phyloP scores from a whole-genome alignment of 2,329 filamentous ascomycete species.

The Penicillium sclerotiorum region DNA sequence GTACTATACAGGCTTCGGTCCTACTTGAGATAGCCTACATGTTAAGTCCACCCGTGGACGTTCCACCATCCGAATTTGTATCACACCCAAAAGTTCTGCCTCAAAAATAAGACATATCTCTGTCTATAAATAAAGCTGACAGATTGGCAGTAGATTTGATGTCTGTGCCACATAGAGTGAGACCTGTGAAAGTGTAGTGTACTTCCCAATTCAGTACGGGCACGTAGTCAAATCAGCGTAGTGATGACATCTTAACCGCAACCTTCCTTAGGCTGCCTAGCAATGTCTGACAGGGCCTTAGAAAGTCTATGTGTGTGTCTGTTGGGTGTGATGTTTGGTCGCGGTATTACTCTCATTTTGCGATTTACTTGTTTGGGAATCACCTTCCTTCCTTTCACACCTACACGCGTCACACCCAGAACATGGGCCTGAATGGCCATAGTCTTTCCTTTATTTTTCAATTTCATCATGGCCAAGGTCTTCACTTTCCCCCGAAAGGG shows the following conservation, averaged over 20 bases:
- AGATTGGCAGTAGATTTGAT: background rate
- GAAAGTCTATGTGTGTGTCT: background rate
- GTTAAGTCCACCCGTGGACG: too few relatives aligned
- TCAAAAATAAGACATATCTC: too few relatives aligned
- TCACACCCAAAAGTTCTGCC: too few relatives aligned
- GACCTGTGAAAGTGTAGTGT: background rate
- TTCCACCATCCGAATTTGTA: too few relatives aligned
- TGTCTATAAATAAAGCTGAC: too few relatives aligned
- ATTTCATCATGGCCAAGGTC: conserved; percentile 5
- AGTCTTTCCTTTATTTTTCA: background rate
- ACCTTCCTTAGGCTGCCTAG: background rate
- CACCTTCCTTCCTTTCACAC: background rate
- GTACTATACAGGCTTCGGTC: too few relatives aligned
- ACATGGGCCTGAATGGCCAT: background rate
- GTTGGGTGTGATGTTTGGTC: background rate
- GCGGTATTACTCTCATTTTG: background rate
- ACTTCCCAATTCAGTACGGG: background rate
- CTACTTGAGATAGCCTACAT: too few relatives aligned
- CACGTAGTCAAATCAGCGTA: conserved; percentile 20
- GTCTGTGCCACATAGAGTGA: background rate
- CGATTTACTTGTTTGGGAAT: background rate
- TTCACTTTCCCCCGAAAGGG: conserved; percentile 5
- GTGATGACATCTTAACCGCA: conserved; percentile 21
- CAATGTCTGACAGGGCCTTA: background rate
- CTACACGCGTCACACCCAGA: background rate